phyloP scores from a whole-genome alignment of 2,329 filamentous ascomycete species.

The Fusarium cicatricum region DNA sequence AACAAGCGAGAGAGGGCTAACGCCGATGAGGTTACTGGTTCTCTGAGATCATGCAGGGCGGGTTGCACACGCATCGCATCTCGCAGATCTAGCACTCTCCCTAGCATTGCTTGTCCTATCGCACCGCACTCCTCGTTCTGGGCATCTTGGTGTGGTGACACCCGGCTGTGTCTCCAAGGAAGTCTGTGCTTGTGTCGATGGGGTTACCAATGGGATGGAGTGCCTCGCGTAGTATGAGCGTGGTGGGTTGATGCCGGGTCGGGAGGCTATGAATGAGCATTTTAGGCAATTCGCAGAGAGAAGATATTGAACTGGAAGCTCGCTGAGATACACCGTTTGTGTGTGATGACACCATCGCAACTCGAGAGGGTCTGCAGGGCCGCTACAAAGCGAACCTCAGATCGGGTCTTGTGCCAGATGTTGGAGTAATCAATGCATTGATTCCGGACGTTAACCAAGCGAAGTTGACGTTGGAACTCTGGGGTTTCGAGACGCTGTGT shows the following conservation, averaged over 20 bases:
- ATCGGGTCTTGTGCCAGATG: too few relatives aligned
- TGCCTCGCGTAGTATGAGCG: constrained; percentile 32
- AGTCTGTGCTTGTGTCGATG: constrained; percentile 23
- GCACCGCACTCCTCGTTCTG: constrained; percentile 21
- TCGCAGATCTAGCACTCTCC: constrained; percentile 40
- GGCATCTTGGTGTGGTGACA: constrained; percentile 27
- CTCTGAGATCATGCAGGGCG: constrained; percentile 43
- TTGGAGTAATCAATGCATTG: too few relatives aligned
- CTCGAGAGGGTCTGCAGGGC: neutral
- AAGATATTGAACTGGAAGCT: constrained; percentile 9
- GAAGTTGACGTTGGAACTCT: too few relatives aligned
- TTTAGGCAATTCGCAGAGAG: neutral
- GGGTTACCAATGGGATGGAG: constrained; percentile 35
- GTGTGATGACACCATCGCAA: neutral
- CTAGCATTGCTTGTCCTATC: constrained; percentile 30
- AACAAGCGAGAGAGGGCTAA: constrained; percentile 41
- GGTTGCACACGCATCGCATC: constrained; percentile 36
- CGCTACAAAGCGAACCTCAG: too few relatives aligned
- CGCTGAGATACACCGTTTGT: constrained; percentile 34
- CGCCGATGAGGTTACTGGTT: constrained; percentile 36
- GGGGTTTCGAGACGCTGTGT: too few relatives aligned
- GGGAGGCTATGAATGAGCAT: constrained; percentile 16
- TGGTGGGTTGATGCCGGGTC: constrained; percentile 36
- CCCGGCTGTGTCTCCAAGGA: constrained; percentile 23
- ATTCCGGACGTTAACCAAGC: too few relatives aligned